Base-by-base conservation (phyloP, 768 basidiomycete species). In the Phanerodontia chrysosporium region DNA sequence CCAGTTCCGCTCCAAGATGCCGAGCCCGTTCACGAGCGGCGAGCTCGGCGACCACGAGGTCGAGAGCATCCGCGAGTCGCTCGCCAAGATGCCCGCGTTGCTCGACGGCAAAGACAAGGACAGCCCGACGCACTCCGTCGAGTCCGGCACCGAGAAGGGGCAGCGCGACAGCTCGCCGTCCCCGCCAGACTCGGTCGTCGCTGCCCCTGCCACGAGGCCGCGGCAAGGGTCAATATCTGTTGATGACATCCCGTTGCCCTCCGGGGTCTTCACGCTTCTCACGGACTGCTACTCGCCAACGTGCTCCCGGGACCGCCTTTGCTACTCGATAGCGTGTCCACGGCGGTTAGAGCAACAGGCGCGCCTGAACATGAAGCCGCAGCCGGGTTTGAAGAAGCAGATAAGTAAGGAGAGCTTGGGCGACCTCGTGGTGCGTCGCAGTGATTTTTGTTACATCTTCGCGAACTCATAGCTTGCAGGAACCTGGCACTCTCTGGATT, bases 231-330 rank as follows among this genome's bases (percentile, higher is more conserved):
- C 78, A 14, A 70, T 78, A 12, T 71, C 75, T 5, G 67, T 76
- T 6, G 89, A 92, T 60, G 87, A 90, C 65, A 73, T 82, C 14
- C 82, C 85, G 24, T 73, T 98, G 57, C 97, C 97, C 1, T 84
- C 89, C 0, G 97, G 97, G 24, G 95, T 98, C 16, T 98, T 98
- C 72, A 98, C 95, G 1, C 81, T 98, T 46, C 80, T 99, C 61
- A 95, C 95, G 0, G 95, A 97, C 70, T 99, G 97, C 72, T 98
- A 98, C 75, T 97, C 95, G 12, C 94, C 97, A 18, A 99, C 97
- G 29, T 98, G 97, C 74, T 90, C 92, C 32, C 80, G 91, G 53
- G 95, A 98, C 69, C 86, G 84, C 60, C 75, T 98, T n/a, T 99
- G 97, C 74, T 98, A 99, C 72, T 93, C 90, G 63, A 98, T 98